Base-by-base conservation (phyloP, 2,329 filamentous ascomycete species). In the Colletotrichum noveboracense region DNA sequence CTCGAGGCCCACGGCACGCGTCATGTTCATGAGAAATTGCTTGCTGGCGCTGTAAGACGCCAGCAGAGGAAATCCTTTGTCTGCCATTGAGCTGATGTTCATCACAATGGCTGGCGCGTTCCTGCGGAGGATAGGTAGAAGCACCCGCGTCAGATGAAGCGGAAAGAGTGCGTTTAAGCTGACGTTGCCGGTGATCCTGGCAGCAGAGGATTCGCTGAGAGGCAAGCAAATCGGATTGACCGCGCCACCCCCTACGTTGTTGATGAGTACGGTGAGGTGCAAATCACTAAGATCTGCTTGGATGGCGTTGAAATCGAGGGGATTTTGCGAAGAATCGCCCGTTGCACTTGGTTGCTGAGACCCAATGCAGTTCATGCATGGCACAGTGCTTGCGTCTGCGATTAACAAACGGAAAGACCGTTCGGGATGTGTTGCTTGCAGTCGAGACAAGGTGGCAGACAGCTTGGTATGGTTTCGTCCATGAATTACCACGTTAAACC, bases 261-360 rank as follows among this genome's bases (percentile, higher is more conserved):
- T 52, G 43, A 52, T 21, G 43, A 52, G n/a, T 21, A 52, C 10
- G 4, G 43, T 52, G 43, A 52, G 43, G n/a, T 52, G 0, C 43
- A 52, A 52, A 13, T 52, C 12, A 21, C 43, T 21, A 21, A 52
- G n/a, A 7, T 52, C 43, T 21, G 43, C 43, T 21, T 52, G 43
- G 10, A 52, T 21, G 43, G n/a, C n/a, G 0, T 1, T 12, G 43
- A 52, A 52, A 12, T 52, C 43, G n/a, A 18, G 43, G n/a, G 6
- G 1, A 13, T 0, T 13, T 1, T 21, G 43, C n/a, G 43, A 13
- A 4, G n/a, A 21, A 5, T 52, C 0, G 2, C 10, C 10, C 2
- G 43, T 4, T 52, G 43, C 4, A 21, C 43, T 7, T 52, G 5
- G 10, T 1, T 52, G 43, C n/a, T 9, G 10, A 13, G 18, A 21